Percentiles rank a stretch among this genome's conserved stretches.
Evolutionary conservation across 805 yeast genomes (phyloP).

Genomic region (Starmerella vitae): DNA sequence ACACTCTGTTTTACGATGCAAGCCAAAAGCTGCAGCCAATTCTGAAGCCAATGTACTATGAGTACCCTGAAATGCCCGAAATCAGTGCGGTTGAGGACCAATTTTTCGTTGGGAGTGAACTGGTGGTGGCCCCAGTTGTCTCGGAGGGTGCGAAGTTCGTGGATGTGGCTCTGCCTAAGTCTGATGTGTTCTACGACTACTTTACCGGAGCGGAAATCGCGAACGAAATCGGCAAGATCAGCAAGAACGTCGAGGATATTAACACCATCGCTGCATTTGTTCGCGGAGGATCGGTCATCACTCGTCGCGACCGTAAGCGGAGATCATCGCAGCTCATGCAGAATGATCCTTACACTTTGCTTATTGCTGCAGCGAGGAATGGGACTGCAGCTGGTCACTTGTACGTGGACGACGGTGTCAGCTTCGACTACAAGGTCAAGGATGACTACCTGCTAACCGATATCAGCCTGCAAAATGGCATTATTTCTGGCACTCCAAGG

Average conservation of each 20-base stretch:
- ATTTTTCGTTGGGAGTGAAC: slow-evolving; percentile 56
- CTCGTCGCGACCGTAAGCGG: slow-evolving; percentile 59
- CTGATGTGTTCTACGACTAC: slow-evolving; percentile 28
- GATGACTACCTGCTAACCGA: slow-evolving; percentile 39
- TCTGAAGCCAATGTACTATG: slow-evolving; percentile 30
- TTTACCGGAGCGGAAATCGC: slow-evolving; percentile 14
- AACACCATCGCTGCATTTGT: slow-evolving; percentile 55
- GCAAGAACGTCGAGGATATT: slow-evolving; percentile 35
- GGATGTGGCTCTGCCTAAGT: slow-evolving; percentile 38
- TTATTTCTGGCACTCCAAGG: slow-evolving; percentile 8
- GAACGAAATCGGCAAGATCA: slow-evolving; percentile 1
- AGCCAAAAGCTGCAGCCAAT: slow-evolving; percentile 54
- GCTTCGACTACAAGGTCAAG: slow-evolving; percentile 37
- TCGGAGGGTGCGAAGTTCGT: slow-evolving; percentile 35
- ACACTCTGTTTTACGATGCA: slow-evolving; percentile 62
- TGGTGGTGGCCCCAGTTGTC: slow-evolving; percentile 71
- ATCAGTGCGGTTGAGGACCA: slow-evolving; percentile 62
- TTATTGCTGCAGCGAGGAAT: slow-evolving; percentile 39
- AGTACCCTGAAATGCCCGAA: slow-evolving; percentile 24
- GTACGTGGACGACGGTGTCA: slow-evolving; percentile 77
- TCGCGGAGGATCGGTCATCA: slow-evolving; percentile 65
- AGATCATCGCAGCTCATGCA: slow-evolving; percentile 65
- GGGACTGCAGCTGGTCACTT: slow-evolving; percentile 45
- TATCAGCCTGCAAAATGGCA: slow-evolving; percentile 28
- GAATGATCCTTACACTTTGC: slow-evolving; percentile 67